These are phyloP conservation scores for Calocybe gangraenosa DNA, from an alignment of 768 basidiomycete species.

Conservation along the genomic window DNA sequence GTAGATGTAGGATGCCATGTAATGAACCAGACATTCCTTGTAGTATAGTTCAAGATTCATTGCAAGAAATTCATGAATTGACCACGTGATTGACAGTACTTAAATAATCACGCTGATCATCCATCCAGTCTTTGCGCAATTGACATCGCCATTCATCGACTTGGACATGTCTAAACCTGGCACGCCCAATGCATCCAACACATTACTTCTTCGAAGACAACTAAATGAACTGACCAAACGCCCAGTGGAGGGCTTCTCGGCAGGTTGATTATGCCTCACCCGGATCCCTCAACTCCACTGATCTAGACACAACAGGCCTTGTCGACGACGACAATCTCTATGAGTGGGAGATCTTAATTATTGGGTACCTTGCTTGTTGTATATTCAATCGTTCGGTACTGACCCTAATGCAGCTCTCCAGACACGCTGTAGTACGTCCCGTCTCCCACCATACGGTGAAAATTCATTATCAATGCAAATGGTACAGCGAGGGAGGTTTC, in stretches of 20 bases:
- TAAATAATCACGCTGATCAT: slow-evolving; percentile 6
- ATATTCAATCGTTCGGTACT: slow-evolving; percentile 4
- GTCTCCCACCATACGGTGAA: background rate
- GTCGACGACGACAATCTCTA: slow-evolving; percentile 93
- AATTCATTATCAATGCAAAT: background rate
- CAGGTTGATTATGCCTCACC: slow-evolving; percentile 47
- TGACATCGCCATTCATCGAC: slow-evolving; percentile 16
- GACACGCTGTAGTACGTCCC: slow-evolving; percentile 87
- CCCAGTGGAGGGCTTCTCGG: slow-evolving; percentile 96
- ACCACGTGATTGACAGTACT: slow-evolving; percentile 17
- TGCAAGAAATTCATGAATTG: too few relatives aligned
- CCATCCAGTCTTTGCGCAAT: slow-evolving; percentile 3
- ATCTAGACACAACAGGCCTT: slow-evolving; percentile 55
- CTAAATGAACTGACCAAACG: slow-evolving; percentile 83
- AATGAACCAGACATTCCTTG: too few relatives aligned
- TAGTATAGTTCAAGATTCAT: too few relatives aligned
- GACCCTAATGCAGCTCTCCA: slow-evolving; percentile 57
- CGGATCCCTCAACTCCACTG: slow-evolving; percentile 22
- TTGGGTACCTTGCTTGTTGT: slow-evolving; percentile 57
- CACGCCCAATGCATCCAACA: slow-evolving; percentile 36
- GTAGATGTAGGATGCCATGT: too few relatives aligned
- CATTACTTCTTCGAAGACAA: slow-evolving; percentile 73
- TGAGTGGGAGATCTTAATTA: slow-evolving; percentile 96
- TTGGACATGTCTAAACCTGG: slow-evolving; percentile 41
- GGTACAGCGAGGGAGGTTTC: slow-evolving; percentile 86